Conservation (phyloP, 2,329 filamentous ascomycete genomes). For the Tolypocladium capitatum region DNA sequence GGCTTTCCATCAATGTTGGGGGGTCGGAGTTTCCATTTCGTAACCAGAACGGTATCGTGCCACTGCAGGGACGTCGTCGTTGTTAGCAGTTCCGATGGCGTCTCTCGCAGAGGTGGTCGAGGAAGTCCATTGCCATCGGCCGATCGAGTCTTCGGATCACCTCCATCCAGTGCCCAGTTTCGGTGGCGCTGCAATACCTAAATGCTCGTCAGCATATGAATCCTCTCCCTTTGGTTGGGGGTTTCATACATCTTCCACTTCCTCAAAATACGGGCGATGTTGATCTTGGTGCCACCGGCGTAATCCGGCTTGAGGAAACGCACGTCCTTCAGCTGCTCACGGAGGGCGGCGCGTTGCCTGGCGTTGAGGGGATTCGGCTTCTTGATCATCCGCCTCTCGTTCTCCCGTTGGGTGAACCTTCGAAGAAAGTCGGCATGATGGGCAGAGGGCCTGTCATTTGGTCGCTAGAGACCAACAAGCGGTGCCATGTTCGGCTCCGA, state of each 20-base stretch:
- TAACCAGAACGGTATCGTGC: conserved; percentile 9
- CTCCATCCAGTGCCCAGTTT: not conserved
- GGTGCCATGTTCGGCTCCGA: no score
- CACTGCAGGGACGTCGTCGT: conserved; percentile 5
- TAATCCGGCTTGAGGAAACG: no score
- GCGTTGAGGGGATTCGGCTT: not conserved
- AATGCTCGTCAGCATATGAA: no score
- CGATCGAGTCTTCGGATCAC: not conserved
- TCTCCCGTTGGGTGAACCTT: not conserved
- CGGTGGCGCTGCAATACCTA: not conserved
- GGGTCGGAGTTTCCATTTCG: conserved; percentile 8
- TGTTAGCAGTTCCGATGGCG: no score
- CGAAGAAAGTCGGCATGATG: not conserved
- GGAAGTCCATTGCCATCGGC: conserved; percentile 12
- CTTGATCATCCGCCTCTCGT: not conserved
- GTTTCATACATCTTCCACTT: no score
- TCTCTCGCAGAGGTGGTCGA: conserved; percentile 10
- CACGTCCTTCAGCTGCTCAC: no score
- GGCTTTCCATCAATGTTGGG: conserved; percentile 12
- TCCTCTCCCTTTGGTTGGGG: no score
- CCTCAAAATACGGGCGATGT: no score
- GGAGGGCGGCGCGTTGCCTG: not conserved
- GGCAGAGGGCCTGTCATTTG: not conserved
- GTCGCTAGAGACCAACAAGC: no score
- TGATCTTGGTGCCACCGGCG: no score